phyloP scores from a whole-genome alignment of 768 basidiomycete species.

The Psilocybe tampanensis region DNA sequence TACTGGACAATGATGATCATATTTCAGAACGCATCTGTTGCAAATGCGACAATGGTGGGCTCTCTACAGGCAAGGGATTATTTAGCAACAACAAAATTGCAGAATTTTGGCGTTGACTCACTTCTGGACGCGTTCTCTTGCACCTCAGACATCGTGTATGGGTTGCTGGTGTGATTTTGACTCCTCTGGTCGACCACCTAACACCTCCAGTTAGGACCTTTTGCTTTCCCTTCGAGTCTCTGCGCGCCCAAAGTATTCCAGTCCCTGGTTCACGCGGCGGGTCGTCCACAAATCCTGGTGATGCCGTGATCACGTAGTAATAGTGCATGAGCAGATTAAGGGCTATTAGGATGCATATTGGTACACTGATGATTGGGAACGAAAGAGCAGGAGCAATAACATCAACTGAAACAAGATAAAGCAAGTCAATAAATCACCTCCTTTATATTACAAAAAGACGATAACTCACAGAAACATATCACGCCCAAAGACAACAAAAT shows the following conservation, averaged over 20 bases:
- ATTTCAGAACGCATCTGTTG: conserved; percentile 87
- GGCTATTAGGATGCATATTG: conserved; percentile 74
- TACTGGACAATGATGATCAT: conserved; percentile 91
- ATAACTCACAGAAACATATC: conserved; percentile 77
- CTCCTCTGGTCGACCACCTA: conserved; percentile 46
- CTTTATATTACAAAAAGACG: background rate
- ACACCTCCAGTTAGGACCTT: conserved; percentile 43
- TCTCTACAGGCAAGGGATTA: conserved; percentile 56
- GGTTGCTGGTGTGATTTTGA: conserved; percentile 55
- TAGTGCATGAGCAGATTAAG: conserved; percentile 83
- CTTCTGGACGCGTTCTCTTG: conserved; percentile 73
- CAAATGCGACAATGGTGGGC: conserved; percentile 94
- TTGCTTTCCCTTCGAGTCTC: conserved; percentile 24
- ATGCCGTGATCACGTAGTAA: conserved; percentile 78
- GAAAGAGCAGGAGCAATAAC: conserved; percentile 72
- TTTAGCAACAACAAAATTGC: conserved; percentile 11
- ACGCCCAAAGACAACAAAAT: conserved; percentile 69
- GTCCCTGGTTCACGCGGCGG: conserved; percentile 41
- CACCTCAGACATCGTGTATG: conserved; percentile 72
- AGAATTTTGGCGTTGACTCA: conserved; percentile 33
- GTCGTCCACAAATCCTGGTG: conserved; percentile 81
- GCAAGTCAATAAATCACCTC: background rate
- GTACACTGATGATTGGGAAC: conserved; percentile 59
- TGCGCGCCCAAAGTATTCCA: conserved; percentile 60
- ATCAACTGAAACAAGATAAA: conserved; percentile 60